Evolutionary conservation across 208 protist species (phyloP).

Genomic region (Leishmania guyanensis): DNA sequence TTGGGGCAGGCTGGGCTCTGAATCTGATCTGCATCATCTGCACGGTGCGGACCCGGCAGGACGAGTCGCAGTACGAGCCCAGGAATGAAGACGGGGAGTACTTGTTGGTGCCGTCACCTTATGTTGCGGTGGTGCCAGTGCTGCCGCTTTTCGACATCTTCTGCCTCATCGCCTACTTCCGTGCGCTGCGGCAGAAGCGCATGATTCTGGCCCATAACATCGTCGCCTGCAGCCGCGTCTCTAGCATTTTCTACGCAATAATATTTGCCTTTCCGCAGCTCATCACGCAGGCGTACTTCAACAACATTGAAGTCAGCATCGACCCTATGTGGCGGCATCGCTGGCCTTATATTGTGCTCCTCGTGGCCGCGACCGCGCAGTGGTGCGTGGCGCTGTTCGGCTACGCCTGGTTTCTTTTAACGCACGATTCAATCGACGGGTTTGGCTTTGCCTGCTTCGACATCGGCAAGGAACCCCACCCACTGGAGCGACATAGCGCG

Average conservation of each 20-base stretch:
- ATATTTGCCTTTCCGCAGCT: slow-evolving; percentile 70
- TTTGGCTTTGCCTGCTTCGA: slow-evolving; percentile 82
- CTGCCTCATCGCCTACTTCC: slow-evolving; percentile 48
- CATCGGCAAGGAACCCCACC: slow-evolving; percentile 27
- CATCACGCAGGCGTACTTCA: slow-evolving; percentile 63
- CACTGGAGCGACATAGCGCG: slow-evolving; percentile 40
- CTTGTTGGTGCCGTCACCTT: slow-evolving; percentile 56
- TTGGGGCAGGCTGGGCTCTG: slow-evolving; percentile 65
- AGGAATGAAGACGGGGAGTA: slow-evolving; percentile 16
- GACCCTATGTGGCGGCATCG: background rate
- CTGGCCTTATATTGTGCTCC: slow-evolving; percentile 47
- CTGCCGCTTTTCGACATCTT: slow-evolving; percentile 76
- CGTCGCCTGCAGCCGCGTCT: slow-evolving; percentile 51
- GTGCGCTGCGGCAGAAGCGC: slow-evolving; percentile 29
- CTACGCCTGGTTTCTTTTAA: slow-evolving; percentile 45
- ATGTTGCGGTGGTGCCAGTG: slow-evolving; percentile 61
- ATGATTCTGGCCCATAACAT: slow-evolving; percentile 68
- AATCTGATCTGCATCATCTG: slow-evolving; percentile 71
- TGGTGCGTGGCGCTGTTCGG: slow-evolving; percentile 52
- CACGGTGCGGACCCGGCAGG: slow-evolving; percentile 50
- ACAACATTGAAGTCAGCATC: slow-evolving; percentile 21
- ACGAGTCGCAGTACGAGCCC: slow-evolving; percentile 47
- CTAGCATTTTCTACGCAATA: slow-evolving; percentile 52
- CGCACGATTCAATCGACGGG: slow-evolving; percentile 61
- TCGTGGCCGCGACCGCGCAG: slow-evolving; percentile 35